Evolutionary conservation across 2,329 filamentous ascomycete species (phyloP).

Genomic region (Cladosporium oxysporum): DNA sequence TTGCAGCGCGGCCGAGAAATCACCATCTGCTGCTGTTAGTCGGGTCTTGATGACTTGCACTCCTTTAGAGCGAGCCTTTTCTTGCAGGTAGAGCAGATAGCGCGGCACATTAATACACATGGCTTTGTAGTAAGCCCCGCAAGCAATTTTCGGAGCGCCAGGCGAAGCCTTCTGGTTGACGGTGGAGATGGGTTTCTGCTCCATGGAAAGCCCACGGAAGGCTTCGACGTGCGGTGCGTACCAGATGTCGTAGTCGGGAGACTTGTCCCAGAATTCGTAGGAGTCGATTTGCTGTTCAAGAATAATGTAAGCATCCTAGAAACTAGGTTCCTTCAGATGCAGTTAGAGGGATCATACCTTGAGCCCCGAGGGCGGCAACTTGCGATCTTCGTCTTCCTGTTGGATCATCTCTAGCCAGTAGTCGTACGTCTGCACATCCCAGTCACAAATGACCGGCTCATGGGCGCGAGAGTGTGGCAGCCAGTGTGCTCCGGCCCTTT

Average conservation of each 20-base stretch:
- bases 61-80: slow-evolving; percentile 31
- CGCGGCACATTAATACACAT: slow-evolving; percentile 42
- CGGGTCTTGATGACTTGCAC: slow-evolving; percentile 33
- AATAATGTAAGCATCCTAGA: not conserved
- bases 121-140: slow-evolving; percentile 37
- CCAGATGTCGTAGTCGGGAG: slow-evolving; percentile 38
- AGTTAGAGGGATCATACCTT: slow-evolving; percentile 24
- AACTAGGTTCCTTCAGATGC: not conserved
- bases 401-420: slow-evolving; percentile 42
- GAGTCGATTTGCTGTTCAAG: slow-evolving; percentile 24
- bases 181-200: slow-evolving; percentile 23
- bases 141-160: slow-evolving; percentile 26
- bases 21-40: slow-evolving; percentile 34
- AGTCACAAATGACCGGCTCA: slow-evolving; percentile 40
- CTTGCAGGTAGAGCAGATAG: slow-evolving; percentile 42
- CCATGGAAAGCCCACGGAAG: slow-evolving; percentile 32
- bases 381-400: slow-evolving; percentile 32
- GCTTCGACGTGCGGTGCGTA: slow-evolving; percentile 41
- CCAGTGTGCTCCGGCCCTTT: slow-evolving; percentile 53
- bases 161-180: slow-evolving; percentile 30
- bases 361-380: slow-evolving; percentile 28
- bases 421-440: slow-evolving; percentile 48
- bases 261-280: slow-evolving; percentile 33
- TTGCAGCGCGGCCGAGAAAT: slow-evolving; percentile 33
- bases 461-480: slow-evolving; percentile 42